Conservation (phyloP, 2,329 filamentous ascomycete genomes). For the Bipolaris gigantea region DNA sequence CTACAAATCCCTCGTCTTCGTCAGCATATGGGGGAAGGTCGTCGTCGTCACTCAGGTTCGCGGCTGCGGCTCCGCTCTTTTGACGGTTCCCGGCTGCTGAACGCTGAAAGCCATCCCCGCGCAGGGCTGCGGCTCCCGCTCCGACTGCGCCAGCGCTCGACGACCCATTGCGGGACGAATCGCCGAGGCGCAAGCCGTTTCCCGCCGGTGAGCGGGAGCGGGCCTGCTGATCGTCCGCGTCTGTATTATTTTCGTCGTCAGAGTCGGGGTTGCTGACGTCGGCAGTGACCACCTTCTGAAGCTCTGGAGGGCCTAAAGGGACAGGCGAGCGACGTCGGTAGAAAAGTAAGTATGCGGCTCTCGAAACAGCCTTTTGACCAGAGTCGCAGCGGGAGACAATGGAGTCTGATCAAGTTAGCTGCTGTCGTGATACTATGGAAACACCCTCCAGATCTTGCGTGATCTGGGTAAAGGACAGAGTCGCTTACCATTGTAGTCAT, state of each 20-base stretch:
- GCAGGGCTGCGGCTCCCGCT: constrained; percentile 59
- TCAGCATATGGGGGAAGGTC: constrained; percentile 25
- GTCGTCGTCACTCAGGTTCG: constrained; percentile 33
- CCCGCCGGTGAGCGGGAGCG: constrained; percentile 61
- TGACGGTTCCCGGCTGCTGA: constrained; percentile 38
- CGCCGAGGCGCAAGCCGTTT: constrained; percentile 86
- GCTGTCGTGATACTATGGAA: neutral
- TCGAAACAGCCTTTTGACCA: constrained; percentile 66
- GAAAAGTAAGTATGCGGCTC: constrained; percentile 89
- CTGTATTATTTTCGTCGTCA: constrained; percentile 42
- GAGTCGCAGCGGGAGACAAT: constrained; percentile 66
- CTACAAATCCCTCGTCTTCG: constrained; percentile 23
- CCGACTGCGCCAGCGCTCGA: constrained; percentile 83
- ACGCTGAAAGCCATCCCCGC: constrained; percentile 40
- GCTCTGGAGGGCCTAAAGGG: constrained; percentile 77
- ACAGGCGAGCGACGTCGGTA: constrained; percentile 80
- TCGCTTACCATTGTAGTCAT: constrained; percentile 84
- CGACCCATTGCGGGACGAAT: constrained; percentile 86
- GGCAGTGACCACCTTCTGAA: constrained; percentile 70
- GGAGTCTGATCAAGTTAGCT: constrained; percentile 62
- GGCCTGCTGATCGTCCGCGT: constrained; percentile 38
- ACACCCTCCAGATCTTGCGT: too few relatives aligned
- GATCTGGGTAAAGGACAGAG: neutral
- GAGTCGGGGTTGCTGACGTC: constrained; percentile 49
- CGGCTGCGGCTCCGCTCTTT: constrained; percentile 42